These are phyloP conservation scores for Phytophthora sojae DNA, from an alignment of 352 stramenopile species.

Conservation along the genomic window DNA sequence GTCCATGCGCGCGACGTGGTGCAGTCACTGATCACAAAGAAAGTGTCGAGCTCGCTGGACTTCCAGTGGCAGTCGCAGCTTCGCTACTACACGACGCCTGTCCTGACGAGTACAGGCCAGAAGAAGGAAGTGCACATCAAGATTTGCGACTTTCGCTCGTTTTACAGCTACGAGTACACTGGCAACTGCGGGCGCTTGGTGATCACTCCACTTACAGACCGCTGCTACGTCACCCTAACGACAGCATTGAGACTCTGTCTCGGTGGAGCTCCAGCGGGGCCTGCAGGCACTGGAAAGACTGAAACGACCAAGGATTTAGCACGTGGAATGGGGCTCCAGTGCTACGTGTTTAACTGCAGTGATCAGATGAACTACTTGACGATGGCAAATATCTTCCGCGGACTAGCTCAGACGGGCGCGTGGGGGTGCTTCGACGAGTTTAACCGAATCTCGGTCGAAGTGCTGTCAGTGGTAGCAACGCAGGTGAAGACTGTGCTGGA, in stretches of 20 bases:
- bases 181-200: slow-evolving; percentile 93
- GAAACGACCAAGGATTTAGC: slow-evolving; percentile 89
- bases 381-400: slow-evolving; percentile 96
- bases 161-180: slow-evolving; percentile 97
- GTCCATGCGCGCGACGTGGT: slow-evolving; percentile 97
- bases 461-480: slow-evolving; percentile 95
- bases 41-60: slow-evolving; percentile 90
- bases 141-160: slow-evolving; percentile 92
- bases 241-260: slow-evolving; percentile 82
- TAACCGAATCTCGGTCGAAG: slow-evolving; percentile 97
- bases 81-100: slow-evolving; percentile 90
- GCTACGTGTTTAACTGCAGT: slow-evolving; percentile 91
- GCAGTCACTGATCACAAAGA: slow-evolving; percentile 92
- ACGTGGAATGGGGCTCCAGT: slow-evolving; percentile 76
- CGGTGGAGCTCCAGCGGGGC: slow-evolving; percentile 78
- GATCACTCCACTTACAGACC: slow-evolving; percentile 86
- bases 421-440: slow-evolving; percentile 98
- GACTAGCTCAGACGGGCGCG: slow-evolving; percentile 93
- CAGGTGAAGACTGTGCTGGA: slow-evolving; percentile 98
- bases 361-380: slow-evolving; percentile 96
- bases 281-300: slow-evolving; percentile 88
- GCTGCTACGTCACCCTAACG: slow-evolving; percentile 88
- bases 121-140: slow-evolving; percentile 87
- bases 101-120: slow-evolving; percentile 40
- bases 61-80: slow-evolving; percentile 97